phyloP scores from a whole-genome alignment of 2,329 filamentous ascomycete genomes.

The Fusarium staphyleae region DNA sequence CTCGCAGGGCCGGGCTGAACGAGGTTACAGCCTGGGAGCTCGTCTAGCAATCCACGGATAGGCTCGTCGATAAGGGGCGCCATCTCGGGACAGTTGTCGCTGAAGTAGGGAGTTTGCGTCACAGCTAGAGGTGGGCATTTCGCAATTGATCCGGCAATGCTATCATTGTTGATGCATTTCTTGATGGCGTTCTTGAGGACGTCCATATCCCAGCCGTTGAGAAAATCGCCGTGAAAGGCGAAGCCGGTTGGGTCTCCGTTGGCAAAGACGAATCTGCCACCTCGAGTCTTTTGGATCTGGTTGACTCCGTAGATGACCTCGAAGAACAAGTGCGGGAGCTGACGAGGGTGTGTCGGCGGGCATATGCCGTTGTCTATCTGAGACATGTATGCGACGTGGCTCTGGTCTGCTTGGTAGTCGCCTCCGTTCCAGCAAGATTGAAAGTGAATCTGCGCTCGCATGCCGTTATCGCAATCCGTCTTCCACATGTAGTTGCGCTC shows the following conservation, averaged over 20 bases:
- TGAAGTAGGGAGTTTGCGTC: conserved; percentile 32
- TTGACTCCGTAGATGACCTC: conserved; percentile 37
- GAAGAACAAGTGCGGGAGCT: conserved; percentile 34
- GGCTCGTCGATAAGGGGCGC: conserved; percentile 26
- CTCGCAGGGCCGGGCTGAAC: conserved; percentile 26
- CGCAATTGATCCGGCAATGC: conserved; percentile 15
- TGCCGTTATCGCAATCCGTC: conserved; percentile 34
- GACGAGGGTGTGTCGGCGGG: conserved; percentile 32
- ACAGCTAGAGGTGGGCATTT: conserved; percentile 27
- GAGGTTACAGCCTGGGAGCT: conserved; percentile 31
- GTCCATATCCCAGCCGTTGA: conserved; percentile 30
- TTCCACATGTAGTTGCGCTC: conserved; percentile 35
- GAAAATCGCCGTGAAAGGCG: conserved; percentile 35
- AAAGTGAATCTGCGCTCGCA: conserved; percentile 38
- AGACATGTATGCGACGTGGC: conserved; percentile 37
- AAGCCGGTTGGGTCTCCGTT: conserved; percentile 38
- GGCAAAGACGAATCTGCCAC: conserved; percentile 35
- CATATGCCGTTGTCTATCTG: conserved; percentile 36
- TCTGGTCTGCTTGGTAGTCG: conserved; percentile 33
- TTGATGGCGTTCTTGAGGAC: conserved; percentile 30
- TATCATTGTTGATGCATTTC: conserved; percentile 34
- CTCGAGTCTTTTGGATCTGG: conserved; percentile 33
- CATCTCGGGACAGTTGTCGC: conserved; percentile 34
- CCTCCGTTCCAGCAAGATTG: conserved; percentile 37
- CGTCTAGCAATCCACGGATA: conserved; percentile 26